phyloP scores from a whole-genome alignment of 1,139 yeast genomes.

The Yamadazyma trypodendri region DNA sequence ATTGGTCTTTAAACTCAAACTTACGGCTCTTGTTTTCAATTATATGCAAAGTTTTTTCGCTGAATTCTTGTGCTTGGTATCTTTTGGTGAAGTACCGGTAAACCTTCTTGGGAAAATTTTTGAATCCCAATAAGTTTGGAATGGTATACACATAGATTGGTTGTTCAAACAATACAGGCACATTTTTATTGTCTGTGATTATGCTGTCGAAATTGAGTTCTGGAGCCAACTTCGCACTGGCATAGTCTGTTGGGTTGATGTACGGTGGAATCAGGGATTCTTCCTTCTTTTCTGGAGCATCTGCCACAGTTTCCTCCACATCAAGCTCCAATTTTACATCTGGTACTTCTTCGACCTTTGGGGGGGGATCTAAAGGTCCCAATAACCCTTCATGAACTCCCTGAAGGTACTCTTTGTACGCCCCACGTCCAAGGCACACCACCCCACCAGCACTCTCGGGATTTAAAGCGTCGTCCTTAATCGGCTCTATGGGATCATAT shows the following conservation, averaged over 20 bases:
- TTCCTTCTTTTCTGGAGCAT: background rate
- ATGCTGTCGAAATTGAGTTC: slow-evolving; percentile 44
- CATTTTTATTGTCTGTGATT: slow-evolving; percentile 32
- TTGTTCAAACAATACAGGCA: slow-evolving; percentile 67
- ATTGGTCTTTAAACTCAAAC: slow-evolving; percentile 54
- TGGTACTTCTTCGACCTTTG: slow-evolving; percentile 16
- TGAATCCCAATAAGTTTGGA: slow-evolving; percentile 76
- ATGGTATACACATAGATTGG: slow-evolving; percentile 73
- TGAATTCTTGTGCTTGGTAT: slow-evolving; percentile 66
- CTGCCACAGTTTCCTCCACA: background rate
- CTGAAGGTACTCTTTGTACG: slow-evolving; percentile 84
- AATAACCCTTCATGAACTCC: slow-evolving; percentile 94
- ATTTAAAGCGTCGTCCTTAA: slow-evolving; percentile 32
- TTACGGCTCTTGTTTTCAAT: slow-evolving; percentile 58
- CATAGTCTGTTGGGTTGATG: slow-evolving; percentile 57
- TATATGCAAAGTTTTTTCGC: slow-evolving; percentile 58
- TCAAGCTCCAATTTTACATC: background rate
- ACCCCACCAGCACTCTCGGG: slow-evolving; percentile 69
- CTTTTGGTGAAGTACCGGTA: slow-evolving; percentile 78
- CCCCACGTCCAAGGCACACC: slow-evolving; percentile 91
- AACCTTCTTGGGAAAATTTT: slow-evolving; percentile 71
- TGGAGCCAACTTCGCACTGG: slow-evolving; percentile 54
- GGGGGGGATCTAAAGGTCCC: slow-evolving; percentile 81
- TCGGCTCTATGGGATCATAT: slow-evolving; percentile 32
- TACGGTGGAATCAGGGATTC: slow-evolving; percentile 40